Evolutionary conservation across 1,284 basidiomycete genomes (phyloP), one percentile per base, ranked within the genome.

Genomic region (Ganoderma resinaceum): DNA sequence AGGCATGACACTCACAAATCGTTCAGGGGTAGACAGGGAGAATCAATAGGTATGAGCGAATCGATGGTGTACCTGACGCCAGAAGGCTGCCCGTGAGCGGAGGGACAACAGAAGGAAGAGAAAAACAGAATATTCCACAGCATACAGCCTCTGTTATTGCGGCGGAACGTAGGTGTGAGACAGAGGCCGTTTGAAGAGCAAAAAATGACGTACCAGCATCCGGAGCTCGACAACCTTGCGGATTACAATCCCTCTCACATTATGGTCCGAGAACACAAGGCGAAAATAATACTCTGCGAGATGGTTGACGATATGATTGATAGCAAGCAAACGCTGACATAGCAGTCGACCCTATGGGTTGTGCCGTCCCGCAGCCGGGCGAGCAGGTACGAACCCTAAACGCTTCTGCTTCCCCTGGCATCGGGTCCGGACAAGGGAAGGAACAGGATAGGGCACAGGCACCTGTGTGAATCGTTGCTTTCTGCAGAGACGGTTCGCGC

Each of bases 11-110:
- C 55, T 23, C 55, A 14, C 33, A 37, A 37, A 23, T 37, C 26
- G 18, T n/a, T 33, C 52, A 31, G 42, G 26, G 42, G 20, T 11
- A 23, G 35, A n/a, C 42, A 8, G n/a, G n/a, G n/a, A 62, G 42
- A 49, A 46, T 38, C 43, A 29, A 49, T 53, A 23, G 3, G 9
- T n/a, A 52, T 38, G 43, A 29, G 14, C 46, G 20, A 49, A 26
- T 35, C 16, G 33, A 35, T 35, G 20, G 61, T 29, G 61, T 61
- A 46, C 61, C 61, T 61, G 61, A 33, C 33, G 38, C 18, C 55
- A 55, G 33, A 58, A 58, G 29, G 37, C 6, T 37, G 37, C 35
- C 16, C 58, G 58, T 60, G n/a, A 60, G 58, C 37, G 23, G 14
- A 23, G 58, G 33, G 8, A 23, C 20, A 37, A n/a, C 14, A 9